Percentiles rank a stretch among this genome's conserved stretches.
Conservation (phyloP, 2,329 filamentous ascomycete genomes). For the Cercospora nicotianae region DNA sequence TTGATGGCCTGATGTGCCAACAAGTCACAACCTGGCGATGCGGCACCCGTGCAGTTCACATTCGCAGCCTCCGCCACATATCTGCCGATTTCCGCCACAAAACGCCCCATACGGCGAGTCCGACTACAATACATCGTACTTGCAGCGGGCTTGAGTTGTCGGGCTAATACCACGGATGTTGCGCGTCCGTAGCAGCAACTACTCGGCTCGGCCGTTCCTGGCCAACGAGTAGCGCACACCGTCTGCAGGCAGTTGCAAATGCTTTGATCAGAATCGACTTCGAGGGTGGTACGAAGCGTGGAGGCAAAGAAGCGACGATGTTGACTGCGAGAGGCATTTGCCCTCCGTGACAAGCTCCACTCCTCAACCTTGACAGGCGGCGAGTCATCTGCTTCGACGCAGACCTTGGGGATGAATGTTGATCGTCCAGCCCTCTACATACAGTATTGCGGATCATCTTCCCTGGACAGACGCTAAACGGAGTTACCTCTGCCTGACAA, state of each 20-base stretch:
- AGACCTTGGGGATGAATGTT: not conserved
- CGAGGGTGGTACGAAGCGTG: not conserved
- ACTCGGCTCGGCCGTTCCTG: not conserved
- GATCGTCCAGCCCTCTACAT: not conserved
- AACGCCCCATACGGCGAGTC: conserved; percentile 2
- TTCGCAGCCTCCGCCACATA: not conserved
- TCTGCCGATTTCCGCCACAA: not conserved
- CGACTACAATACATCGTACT: not conserved
- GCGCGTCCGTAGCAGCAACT: not conserved
- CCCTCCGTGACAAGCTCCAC: not conserved
- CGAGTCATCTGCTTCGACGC: not conserved
- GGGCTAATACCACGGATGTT: not conserved
- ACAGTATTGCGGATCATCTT: not conserved
- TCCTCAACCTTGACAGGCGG: not conserved
- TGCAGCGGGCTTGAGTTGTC: not conserved
- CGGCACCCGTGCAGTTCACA: not conserved
- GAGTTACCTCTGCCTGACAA: not conserved
- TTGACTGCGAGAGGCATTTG: not conserved
- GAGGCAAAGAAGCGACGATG: not conserved
- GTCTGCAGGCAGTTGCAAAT: not conserved
- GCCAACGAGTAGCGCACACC: not conserved
- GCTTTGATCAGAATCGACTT: not conserved
- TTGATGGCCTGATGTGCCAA: not conserved
- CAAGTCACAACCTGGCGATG: not conserved
- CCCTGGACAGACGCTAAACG: not conserved